phyloP scores from a whole-genome alignment of 176 grass and related monocot genomes.

The Oryza glumipatula region DNA sequence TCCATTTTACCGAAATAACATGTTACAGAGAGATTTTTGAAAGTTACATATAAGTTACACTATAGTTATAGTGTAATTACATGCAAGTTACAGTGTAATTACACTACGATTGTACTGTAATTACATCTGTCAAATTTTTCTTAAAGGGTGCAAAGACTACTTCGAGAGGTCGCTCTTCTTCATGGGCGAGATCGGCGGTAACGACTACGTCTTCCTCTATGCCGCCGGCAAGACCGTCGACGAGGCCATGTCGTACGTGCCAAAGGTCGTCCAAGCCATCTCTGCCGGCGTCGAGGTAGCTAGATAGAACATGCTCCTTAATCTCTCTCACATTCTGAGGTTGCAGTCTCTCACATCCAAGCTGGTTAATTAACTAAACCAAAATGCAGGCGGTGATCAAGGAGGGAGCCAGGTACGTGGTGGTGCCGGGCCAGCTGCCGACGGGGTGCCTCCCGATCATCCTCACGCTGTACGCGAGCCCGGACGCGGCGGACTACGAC shows the following conservation, averaged over 20 bases:
- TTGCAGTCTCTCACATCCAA: too few relatives aligned
- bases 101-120: too few relatives aligned
- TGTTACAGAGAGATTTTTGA: too few relatives aligned
- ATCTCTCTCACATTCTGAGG: too few relatives aligned
- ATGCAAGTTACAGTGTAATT: too few relatives aligned
- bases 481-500: slow-evolving; percentile 30
- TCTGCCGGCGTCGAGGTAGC: slow-evolving; percentile 5
- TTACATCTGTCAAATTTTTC: too few relatives aligned
- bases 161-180: slow-evolving; percentile 41
- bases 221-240: not conserved
- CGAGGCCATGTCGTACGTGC: not conserved
- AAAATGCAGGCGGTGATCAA: slow-evolving; percentile 40
- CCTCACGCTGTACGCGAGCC: slow-evolving; percentile 33
- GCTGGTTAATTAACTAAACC: not conserved
- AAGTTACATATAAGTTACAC: too few relatives aligned
- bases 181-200: slow-evolving; percentile 30
- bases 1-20: too few relatives aligned
- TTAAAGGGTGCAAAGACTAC: slow-evolving; percentile 20
- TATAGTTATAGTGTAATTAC: too few relatives aligned
- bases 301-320: not conserved
- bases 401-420: slow-evolving; percentile 50
- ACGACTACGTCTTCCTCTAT: slow-evolving; percentile 32
- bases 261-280: not conserved
- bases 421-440: slow-evolving; percentile 58
- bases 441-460: slow-evolving; percentile 36